Base-by-base conservation (phyloP, 2,329 filamentous ascomycete genomes). In the Stemphylium vesicarium region DNA sequence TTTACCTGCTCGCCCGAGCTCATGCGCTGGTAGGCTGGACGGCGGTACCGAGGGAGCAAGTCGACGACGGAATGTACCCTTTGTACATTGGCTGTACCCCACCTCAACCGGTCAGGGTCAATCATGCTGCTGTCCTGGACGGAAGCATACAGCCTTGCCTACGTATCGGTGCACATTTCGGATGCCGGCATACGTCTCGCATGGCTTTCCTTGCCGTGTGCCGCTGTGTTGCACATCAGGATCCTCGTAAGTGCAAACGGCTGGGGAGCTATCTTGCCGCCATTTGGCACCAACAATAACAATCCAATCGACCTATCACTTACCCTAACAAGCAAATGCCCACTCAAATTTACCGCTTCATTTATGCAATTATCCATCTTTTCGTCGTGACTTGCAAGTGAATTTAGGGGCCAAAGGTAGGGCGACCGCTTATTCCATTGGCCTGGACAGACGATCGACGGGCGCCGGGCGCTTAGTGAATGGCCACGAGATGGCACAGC, bases 381-480 rank as follows among this genome's bases (percentile, higher is more conserved):
- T 40, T 56, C 42, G 39, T 46, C 24, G 2, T 11, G 37, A 24
- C 43, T 40, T 35, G 35, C 12, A 37, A 44, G 22, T 22, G 13
- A 24, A 26, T 33, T 47, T 49, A 20, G 44, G 42, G 52, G 50
- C 53, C 26, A 32, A 51, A 57, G 46, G 52, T 45, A 56, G 49
- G 57, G 57, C 51, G 37, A 48, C 35, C 18, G 50, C 22, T 49
- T 40, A 42, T 44, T 37, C 42, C 24, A 35, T 40, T 46, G 45
- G 15, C 33, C 26, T 12, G 26, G 41, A 26, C 20, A 39, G 40
- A 18, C 29, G 59, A 54, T 53, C 41, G 22, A 24, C 37, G 20
- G 37, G 16, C 41, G 48, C 42, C 41, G 40, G 57, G 57, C 60
- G 60, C 52, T 46, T 63, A 63, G 54, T 53, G 29, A 50, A 42